Evolutionary conservation across 2,329 filamentous ascomycete genomes (phyloP).

Genomic region (Pseudopithomyces maydicus): DNA sequence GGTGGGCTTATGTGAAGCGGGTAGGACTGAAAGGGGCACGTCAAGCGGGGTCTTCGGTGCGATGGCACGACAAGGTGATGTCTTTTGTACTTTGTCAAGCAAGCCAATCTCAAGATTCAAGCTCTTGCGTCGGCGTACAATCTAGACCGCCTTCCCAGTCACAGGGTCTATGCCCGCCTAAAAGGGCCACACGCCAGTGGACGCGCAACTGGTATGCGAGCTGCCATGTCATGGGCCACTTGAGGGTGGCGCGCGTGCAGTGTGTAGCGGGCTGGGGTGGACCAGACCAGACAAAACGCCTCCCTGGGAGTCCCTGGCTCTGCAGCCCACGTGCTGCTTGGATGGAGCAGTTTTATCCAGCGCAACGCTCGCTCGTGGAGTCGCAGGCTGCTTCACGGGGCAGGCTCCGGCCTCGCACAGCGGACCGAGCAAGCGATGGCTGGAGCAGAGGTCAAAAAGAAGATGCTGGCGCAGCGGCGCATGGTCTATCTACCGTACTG

Average conservation of each 20-base stretch:
- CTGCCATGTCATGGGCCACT: background rate
- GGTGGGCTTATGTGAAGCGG: constrained; percentile 5
- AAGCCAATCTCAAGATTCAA: background rate
- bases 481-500: too few species aligned
- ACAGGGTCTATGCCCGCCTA: constrained; percentile 31
- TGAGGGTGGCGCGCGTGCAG: background rate
- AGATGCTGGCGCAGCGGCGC: constrained; percentile 15
- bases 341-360: background rate
- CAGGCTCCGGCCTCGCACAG: background rate
- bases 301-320: background rate
- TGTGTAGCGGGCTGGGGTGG: background rate
- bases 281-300: background rate
- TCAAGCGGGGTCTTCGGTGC: constrained; percentile 5
- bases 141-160: constrained; percentile 31
- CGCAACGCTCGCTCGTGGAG: background rate
- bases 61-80: constrained; percentile 18
- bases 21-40: background rate
- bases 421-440: background rate
- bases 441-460: constrained; percentile 3
- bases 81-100: constrained; percentile 30
- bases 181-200: constrained; percentile 20
- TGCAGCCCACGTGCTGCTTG: background rate
- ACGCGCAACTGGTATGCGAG: constrained; percentile 6
- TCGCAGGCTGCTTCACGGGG: background rate
- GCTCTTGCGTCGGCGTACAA: constrained; percentile 26